Conservation (phyloP, 345 rosid genomes). For the Lepidium africanum region DNA sequence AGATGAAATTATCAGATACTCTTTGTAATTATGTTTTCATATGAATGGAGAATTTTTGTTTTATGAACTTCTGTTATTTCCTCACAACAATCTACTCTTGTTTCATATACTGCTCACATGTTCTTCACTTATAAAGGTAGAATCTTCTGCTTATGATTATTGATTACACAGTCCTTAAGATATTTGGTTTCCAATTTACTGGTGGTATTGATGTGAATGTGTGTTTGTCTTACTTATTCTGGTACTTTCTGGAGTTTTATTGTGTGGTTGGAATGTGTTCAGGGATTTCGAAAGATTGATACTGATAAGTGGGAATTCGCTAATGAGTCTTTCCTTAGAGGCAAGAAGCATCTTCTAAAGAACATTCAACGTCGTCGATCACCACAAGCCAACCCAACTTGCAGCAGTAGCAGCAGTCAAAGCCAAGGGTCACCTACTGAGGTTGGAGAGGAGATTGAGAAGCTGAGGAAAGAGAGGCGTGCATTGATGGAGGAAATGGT, state of each 20-base stretch:
- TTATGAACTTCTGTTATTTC: background rate
- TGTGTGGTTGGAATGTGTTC: constrained; percentile 27
- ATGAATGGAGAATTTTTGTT: background rate
- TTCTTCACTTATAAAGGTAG: background rate
- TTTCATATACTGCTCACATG: no score
- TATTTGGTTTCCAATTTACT: background rate
- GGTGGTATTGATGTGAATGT: constrained; percentile 8
- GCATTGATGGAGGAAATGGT: constrained; percentile 52
- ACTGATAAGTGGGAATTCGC: constrained; percentile 95
- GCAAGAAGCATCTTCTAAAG: constrained; percentile 74
- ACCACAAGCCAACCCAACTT: constrained; percentile 46
- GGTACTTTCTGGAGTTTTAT: constrained; percentile 27
- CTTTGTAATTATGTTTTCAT: background rate
- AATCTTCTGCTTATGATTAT: background rate
- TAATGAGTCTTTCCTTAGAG: constrained; percentile 73
- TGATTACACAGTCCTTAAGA: background rate
- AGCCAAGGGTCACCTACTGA: constrained; percentile 46
- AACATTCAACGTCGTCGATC: constrained; percentile 80
- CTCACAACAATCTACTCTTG: background rate
- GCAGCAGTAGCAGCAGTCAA: constrained; percentile 20
- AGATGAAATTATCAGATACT: background rate
- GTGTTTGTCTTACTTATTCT: background rate
- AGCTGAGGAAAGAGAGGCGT: constrained; percentile 53
- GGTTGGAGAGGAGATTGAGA: constrained; percentile 54
- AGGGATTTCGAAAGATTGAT: constrained; percentile 84